phyloP scores from a whole-genome alignment of 2,329 filamentous ascomycete species.

The Fusarium sp. region DNA sequence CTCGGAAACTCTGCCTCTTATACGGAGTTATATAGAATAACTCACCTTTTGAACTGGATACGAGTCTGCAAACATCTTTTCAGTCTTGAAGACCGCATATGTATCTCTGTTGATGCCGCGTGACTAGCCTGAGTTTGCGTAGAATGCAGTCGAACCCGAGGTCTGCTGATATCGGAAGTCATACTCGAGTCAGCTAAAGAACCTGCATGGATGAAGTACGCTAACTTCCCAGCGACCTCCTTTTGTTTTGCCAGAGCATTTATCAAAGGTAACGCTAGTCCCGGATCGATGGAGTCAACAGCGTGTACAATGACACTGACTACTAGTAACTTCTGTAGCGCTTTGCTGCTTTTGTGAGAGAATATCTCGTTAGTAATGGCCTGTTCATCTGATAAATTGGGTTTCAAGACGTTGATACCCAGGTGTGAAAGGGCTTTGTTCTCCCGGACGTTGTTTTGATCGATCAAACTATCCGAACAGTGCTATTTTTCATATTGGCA shows the following conservation, averaged over 20 bases:
- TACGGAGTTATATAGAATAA: fast-evolving
- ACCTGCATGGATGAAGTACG: not conserved
- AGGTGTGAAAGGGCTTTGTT: not conserved
- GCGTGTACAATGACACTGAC: not conserved
- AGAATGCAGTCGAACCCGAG: not conserved
- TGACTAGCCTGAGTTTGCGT: not conserved
- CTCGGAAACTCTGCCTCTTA: not conserved
- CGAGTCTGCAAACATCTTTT: not conserved
- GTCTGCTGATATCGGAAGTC: not conserved
- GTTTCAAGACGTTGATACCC: not conserved
- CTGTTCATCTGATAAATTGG: not conserved
- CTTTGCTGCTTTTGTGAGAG: not conserved
- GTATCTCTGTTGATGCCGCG: not conserved
- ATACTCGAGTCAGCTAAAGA: no score
- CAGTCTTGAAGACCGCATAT: not conserved
- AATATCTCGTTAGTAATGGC: not conserved
- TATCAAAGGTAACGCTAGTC: not conserved
- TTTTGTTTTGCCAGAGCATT: not conserved
- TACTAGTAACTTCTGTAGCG: not conserved
- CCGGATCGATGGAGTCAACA: not conserved
- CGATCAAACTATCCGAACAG: not conserved
- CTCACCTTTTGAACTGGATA: not conserved
- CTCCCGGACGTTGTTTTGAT: no score
- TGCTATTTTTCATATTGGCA: not conserved
- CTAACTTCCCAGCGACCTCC: not conserved